A percentile compares a stretch with the other conserved stretches of the same genome.
Conservation (phyloP, 1,139 yeast species). For the Suhomyces maxii region DNA sequence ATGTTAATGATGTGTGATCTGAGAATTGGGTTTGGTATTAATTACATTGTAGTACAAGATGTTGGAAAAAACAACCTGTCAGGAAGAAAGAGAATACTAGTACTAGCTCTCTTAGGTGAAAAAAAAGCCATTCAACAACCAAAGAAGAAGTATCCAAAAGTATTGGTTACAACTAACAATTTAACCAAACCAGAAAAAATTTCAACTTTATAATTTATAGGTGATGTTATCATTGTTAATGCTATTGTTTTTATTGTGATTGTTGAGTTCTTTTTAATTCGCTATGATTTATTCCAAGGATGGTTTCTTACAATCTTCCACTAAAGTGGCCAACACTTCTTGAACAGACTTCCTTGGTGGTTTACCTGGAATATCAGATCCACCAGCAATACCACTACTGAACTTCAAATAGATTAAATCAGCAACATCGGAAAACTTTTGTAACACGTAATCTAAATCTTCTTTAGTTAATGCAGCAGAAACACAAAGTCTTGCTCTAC, state of each 20-base stretch:
- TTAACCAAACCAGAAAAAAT: too few species aligned
- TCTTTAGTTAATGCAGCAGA: slow-evolving; percentile 90
- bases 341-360: slow-evolving; percentile 77
- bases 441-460: slow-evolving; percentile 81
- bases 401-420: slow-evolving; percentile 73
- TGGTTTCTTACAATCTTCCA: slow-evolving; percentile 62
- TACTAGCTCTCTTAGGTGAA: too few species aligned
- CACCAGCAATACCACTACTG: slow-evolving; percentile 76
- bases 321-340: slow-evolving; percentile 72
- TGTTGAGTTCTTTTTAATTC: not conserved
- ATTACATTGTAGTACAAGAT: too few species aligned
- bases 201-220: too few species aligned
- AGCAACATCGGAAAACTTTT: slow-evolving; percentile 76
- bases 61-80: too few species aligned
- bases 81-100: too few species aligned
- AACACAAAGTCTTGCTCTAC: slow-evolving; percentile 91
- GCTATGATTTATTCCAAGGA: slow-evolving; percentile 5
- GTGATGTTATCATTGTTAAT: too few species aligned
- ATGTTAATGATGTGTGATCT: too few species aligned
- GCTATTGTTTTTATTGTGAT: not conserved
- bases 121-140: too few species aligned
- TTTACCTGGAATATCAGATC: slow-evolving; percentile 52
- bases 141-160: too few species aligned
- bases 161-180: too few species aligned
- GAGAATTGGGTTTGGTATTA: too few species aligned